Percentiles rank a stretch among this genome's conserved stretches.
Conservation (phyloP, 2,329 filamentous ascomycete genomes). For the Cladosporium sphaerospermum region DNA sequence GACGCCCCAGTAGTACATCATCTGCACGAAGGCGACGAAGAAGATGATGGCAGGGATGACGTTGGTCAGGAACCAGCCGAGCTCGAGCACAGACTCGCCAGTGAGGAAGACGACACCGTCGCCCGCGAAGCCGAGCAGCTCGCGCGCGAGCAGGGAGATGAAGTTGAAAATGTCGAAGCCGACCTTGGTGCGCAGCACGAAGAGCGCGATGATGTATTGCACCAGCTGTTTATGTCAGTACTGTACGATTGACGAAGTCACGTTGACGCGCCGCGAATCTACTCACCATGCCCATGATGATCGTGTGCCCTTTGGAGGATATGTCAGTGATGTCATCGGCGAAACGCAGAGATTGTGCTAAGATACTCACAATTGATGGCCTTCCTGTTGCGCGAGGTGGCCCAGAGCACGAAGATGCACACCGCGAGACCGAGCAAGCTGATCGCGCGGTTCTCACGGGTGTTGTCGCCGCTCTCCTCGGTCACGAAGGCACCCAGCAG, state of each 20-base stretch:
- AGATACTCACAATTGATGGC: conserved; percentile 34
- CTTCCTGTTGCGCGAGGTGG: conserved; percentile 64
- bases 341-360: conserved; percentile 17
- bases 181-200: conserved; percentile 72
- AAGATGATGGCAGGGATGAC: conserved; percentile 93
- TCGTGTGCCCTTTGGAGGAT: conserved; percentile 33
- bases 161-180: conserved; percentile 90
- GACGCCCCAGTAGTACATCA: conserved; percentile 73
- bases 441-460: conserved; percentile 69
- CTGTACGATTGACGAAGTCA: background rate
- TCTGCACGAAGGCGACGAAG: conserved; percentile 87
- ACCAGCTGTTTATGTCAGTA: conserved; percentile 41
- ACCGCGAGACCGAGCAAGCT: conserved; percentile 73
- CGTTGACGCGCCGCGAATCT: background rate
- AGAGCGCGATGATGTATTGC: conserved; percentile 83
- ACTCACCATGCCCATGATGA: conserved; percentile 70
- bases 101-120: conserved; percentile 71
- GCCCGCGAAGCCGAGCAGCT: conserved; percentile 68
- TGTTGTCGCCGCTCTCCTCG: conserved; percentile 67
- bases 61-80: conserved; percentile 64
- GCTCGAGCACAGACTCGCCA: conserved; percentile 35
- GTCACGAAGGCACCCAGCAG: conserved; percentile 73
- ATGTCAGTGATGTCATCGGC: background rate
- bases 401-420: conserved; percentile 61
- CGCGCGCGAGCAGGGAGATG: conserved; percentile 66